Conservation (phyloP, 1,139 yeast genomes). For the Taiozyma sp. region DNA sequence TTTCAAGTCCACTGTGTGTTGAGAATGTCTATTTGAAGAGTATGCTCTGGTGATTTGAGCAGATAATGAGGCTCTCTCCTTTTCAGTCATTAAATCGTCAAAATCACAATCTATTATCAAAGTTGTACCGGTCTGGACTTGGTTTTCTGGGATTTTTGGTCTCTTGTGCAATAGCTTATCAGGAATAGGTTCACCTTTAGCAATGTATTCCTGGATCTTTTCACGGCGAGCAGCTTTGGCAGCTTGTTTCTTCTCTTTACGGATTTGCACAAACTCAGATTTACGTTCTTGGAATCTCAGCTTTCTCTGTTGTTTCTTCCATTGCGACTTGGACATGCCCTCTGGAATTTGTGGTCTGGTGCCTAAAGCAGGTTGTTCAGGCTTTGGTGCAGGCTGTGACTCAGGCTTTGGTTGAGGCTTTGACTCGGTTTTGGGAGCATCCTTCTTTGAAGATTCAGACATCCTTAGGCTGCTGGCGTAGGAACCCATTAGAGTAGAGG, state of each 20-base stretch:
- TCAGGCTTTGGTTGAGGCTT: not conserved
- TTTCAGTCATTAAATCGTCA: conserved; percentile 82
- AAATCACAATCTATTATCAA: conserved; percentile 84
- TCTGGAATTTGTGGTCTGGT: conserved; percentile 47
- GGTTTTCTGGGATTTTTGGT: conserved; percentile 36
- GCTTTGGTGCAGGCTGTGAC: not conserved
- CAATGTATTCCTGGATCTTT: conserved; percentile 29
- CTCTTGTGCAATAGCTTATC: conserved; percentile 26
- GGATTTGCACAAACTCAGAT: conserved; percentile 47
- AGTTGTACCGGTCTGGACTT: conserved; percentile 41
- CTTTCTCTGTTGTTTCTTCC: conserved; percentile 65
- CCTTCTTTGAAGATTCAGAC: not conserved
- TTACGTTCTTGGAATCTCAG: conserved; percentile 62
- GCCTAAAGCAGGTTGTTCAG: conserved; percentile 1
- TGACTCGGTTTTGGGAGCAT: not conserved
- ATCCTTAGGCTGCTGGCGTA: not conserved
- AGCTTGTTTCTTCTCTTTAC: conserved; percentile 51
- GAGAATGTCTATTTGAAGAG: conserved; percentile 66
- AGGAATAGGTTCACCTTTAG: conserved; percentile 34
- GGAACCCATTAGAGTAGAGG: not conserved
- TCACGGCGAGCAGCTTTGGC: conserved; percentile 31
- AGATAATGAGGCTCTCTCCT: conserved; percentile 73
- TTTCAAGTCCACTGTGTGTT: conserved; percentile 52
- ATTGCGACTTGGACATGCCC: conserved; percentile 81
- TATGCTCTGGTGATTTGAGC: conserved; percentile 81